phyloP scores from a whole-genome alignment of 768 basidiomycete genomes.

The Amanita jacksonii region DNA sequence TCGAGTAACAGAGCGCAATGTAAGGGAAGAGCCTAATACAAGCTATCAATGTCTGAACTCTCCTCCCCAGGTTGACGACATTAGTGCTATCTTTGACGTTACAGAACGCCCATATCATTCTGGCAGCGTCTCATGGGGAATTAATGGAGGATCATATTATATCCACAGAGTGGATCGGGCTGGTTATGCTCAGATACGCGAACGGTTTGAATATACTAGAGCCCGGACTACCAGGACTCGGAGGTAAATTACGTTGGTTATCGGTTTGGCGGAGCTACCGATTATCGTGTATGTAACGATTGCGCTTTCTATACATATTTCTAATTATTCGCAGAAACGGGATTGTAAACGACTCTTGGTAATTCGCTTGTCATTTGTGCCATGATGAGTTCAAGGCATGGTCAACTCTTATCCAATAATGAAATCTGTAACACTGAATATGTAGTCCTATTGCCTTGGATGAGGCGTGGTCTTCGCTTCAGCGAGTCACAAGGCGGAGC shows the following conservation, averaged over 20 bases:
- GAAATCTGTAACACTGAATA: too few species aligned
- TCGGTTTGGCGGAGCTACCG: not conserved
- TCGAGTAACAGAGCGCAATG: constrained; percentile 78
- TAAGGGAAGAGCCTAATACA: constrained; percentile 23
- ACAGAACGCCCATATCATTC: constrained; percentile 56
- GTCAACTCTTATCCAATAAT: too few species aligned
- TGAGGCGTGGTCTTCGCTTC: too few species aligned
- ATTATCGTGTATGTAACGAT: not conserved
- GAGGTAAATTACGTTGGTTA: constrained; percentile 13
- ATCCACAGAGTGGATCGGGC: constrained; percentile 69
- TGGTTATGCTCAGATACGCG: constrained; percentile 53
- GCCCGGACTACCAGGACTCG: constrained; percentile 23
- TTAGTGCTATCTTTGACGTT: constrained; percentile 76
- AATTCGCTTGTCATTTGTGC: not conserved
- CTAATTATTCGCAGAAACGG: too few species aligned
- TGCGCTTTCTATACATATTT: constrained; percentile 2
- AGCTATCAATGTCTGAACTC: constrained; percentile 4
- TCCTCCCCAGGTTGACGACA: constrained; percentile 53
- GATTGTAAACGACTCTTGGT: too few species aligned
- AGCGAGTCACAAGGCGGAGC: too few species aligned
- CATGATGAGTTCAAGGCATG: too few species aligned
- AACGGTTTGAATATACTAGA: constrained; percentile 45
- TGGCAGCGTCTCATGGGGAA: constrained; percentile 78
- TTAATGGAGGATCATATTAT: constrained; percentile 60
- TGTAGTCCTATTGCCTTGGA: too few species aligned